These are phyloP conservation scores for Stentor roeselii DNA, from an alignment of 73 alveolate species.

Conservation along the genomic window DNA sequence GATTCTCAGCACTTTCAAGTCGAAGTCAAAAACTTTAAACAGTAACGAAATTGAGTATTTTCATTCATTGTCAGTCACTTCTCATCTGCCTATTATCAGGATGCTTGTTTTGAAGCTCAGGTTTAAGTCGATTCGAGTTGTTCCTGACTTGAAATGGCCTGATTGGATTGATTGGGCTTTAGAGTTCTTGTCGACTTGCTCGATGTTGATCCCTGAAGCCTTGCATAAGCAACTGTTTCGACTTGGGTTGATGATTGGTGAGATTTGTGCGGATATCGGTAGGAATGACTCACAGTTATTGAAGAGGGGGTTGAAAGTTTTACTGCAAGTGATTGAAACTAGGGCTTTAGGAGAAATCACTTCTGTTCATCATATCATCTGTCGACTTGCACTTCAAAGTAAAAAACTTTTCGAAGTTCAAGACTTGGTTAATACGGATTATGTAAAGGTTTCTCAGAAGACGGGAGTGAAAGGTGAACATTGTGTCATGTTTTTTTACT, in stretches of 20 bases:
- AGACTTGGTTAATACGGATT: not conserved
- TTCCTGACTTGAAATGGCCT: not conserved
- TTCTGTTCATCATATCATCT: not conserved
- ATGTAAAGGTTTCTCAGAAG: not conserved
- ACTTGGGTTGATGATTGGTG: not conserved
- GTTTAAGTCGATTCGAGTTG: not conserved
- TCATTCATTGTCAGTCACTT: not conserved
- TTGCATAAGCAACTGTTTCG: not conserved
- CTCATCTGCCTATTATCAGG: no score
- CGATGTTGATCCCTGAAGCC: not conserved
- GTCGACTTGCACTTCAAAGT: not conserved
- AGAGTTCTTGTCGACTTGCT: not conserved
- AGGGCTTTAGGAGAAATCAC: not conserved
- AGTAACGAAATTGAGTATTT: not conserved
- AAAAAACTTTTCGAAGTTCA: not conserved
- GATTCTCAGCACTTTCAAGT: not conserved
- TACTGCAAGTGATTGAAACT: not conserved
- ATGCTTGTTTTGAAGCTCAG: not conserved
- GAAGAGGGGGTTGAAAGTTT: not conserved
- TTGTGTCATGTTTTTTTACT: not conserved
- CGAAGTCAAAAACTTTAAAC: not conserved
- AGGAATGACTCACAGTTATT: not conserved
- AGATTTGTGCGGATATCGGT: not conserved
- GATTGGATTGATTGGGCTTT: not conserved
- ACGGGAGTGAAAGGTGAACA: not conserved